These are phyloP conservation scores for Hymenoscyphus scutula DNA, from an alignment of 2,329 filamentous ascomycete genomes.

Conservation along the genomic window DNA sequence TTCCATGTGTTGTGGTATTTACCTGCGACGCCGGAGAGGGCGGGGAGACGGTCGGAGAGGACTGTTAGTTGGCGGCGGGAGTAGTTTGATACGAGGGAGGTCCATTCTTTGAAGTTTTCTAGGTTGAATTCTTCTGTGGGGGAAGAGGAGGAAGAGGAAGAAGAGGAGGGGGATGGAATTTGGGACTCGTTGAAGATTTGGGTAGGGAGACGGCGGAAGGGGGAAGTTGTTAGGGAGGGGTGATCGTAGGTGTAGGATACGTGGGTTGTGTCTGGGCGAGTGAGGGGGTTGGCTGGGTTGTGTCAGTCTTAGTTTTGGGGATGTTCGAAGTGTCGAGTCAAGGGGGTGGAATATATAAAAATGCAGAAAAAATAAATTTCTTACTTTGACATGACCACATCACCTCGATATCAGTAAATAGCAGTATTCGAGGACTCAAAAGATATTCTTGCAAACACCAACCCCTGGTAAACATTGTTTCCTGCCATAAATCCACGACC, in stretches of 20 bases:
- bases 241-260: conserved; percentile 10
- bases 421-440: conserved; percentile 15
- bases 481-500: conserved; percentile 17
- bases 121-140: background rate
- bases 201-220: conserved; percentile 17
- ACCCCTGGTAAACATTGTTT: conserved; percentile 21
- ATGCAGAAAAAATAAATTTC: background rate
- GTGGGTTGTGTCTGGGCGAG: conserved; percentile 14
- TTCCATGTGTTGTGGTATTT: conserved; percentile 18
- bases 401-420: conserved; percentile 20
- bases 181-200: conserved; percentile 5
- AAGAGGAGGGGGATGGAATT: background rate
- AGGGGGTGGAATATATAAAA: background rate
- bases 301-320: background rate
- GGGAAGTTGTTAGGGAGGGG: conserved; percentile 4
- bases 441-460: conserved; percentile 26
- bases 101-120: conserved; percentile 16
- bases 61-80: conserved; percentile 17
- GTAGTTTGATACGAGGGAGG: conserved; percentile 18
- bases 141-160: background rate
- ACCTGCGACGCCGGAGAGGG: conserved; percentile 17
- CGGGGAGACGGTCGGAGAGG: conserved; percentile 18
- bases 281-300: conserved; percentile 11
- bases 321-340: background rate
- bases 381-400: conserved; percentile 21